phyloP scores from a whole-genome alignment of 345 rosid species.

The Aurinia saxatilis region DNA sequence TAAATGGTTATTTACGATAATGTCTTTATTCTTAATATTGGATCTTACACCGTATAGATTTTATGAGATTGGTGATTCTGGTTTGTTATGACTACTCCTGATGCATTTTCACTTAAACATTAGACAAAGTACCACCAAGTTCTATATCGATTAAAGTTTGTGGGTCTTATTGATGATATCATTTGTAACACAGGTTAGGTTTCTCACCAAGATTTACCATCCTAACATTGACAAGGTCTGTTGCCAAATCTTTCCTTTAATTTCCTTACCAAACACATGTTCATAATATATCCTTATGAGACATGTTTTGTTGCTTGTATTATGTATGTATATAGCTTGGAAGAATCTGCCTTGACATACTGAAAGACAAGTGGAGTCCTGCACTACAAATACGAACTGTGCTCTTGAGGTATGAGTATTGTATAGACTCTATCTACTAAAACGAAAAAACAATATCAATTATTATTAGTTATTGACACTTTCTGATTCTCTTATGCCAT shows the following conservation, averaged over 20 bases:
- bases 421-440: background rate
- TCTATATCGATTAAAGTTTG: background rate
- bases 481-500: background rate
- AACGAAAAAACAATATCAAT: background rate
- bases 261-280: background rate
- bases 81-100: background rate
- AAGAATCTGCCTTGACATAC: constrained; percentile 96
- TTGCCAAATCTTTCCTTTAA: background rate
- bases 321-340: constrained; percentile 61
- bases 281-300: background rate
- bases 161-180: background rate
- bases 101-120: background rate
- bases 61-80: background rate
- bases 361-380: constrained; percentile 99
- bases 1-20: background rate
- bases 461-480: background rate
- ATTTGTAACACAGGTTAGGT: constrained; percentile 72
- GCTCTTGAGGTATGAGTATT: constrained; percentile 66
- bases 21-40: background rate
- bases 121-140: background rate
- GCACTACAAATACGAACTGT: constrained; percentile 97
- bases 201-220: constrained; percentile 94
- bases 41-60: background rate
- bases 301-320: background rate
- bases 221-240: constrained; percentile 97